A percentile compares a stretch with the other conserved stretches of the same genome.
Conservation (phyloP, 2,329 filamentous ascomycete genomes). For the Xylariaceae sp. region DNA sequence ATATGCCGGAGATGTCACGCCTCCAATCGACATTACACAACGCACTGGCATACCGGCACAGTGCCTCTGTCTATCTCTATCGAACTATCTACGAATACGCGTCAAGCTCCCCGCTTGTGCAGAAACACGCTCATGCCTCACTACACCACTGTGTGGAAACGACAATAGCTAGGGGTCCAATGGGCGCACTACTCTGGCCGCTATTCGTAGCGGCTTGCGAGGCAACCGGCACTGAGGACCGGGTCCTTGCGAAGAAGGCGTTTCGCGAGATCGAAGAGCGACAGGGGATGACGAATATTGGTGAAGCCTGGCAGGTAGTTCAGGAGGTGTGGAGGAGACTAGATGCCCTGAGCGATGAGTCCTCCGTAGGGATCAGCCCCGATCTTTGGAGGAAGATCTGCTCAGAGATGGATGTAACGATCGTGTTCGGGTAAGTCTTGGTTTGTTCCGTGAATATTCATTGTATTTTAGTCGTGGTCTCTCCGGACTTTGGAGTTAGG, state of each 20-base stretch:
- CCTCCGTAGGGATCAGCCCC: constrained; percentile 20
- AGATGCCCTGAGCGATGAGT: constrained; percentile 34
- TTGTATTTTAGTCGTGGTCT: too few species aligned
- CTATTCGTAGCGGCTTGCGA: constrained; percentile 62
- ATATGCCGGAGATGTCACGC: constrained; percentile 36
- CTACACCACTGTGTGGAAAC: constrained; percentile 53
- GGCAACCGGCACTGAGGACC: constrained; percentile 46
- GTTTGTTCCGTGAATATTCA: too few species aligned
- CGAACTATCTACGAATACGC: constrained; percentile 49
- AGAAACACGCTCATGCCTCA: constrained; percentile 48
- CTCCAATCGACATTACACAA: constrained; percentile 55
- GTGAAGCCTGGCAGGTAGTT: constrained; percentile 56
- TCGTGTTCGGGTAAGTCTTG: constrained; percentile 55
- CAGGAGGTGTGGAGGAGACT: constrained; percentile 56
- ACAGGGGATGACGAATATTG: constrained; percentile 64
- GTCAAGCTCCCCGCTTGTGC: constrained; percentile 47
- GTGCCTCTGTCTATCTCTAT: constrained; percentile 55
- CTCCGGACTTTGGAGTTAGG: too few species aligned
- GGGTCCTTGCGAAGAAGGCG: constrained; percentile 46
- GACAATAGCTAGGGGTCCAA: constrained; percentile 53
- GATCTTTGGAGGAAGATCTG: constrained; percentile 57
- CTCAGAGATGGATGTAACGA: constrained; percentile 53
- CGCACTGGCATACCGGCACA: constrained; percentile 57
- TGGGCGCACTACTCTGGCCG: constrained; percentile 62
- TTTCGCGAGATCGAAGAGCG: constrained; percentile 52